phyloP scores from a whole-genome alignment of 257 asterid species.

The Jacaranda copaia region DNA sequence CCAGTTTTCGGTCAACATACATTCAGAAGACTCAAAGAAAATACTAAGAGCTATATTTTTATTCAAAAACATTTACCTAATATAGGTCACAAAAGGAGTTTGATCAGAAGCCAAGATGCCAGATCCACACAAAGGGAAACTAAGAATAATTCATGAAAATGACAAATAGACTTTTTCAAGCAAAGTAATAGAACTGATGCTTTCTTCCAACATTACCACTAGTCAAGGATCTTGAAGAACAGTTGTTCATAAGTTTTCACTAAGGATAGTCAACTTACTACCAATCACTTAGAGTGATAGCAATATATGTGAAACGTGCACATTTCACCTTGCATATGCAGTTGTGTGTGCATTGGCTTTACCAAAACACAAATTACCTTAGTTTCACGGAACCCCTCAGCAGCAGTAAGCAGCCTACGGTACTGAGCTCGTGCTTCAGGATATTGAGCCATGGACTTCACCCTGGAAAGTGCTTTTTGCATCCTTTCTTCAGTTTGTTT shows the following conservation, averaged over 20 bases:
- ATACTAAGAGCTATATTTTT: not conserved
- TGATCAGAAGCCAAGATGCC: not conserved
- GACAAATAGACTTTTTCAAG: not conserved
- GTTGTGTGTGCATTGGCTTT: not conserved
- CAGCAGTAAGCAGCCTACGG: conserved; percentile 84
- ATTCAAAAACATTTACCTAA: not conserved
- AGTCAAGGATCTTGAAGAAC: not conserved
- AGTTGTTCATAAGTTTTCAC: not conserved
- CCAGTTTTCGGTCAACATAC: not conserved
- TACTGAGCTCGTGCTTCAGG: conserved; percentile 95
- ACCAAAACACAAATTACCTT: conserved; percentile 57
- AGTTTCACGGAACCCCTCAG: conserved; percentile 80
- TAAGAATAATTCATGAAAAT: not conserved
- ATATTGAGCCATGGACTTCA: conserved; percentile 86
- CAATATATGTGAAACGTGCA: not conserved
- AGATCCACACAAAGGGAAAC: not conserved
- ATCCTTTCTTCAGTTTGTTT: conserved; percentile 85
- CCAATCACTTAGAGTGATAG: not conserved
- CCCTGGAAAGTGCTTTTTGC: conserved; percentile 89
- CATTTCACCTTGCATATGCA: conserved; percentile 1
- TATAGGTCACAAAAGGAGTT: not conserved
- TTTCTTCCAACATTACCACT: conserved; percentile 5
- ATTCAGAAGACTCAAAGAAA: not conserved
- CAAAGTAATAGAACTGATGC: not conserved
- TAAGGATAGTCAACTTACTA: not conserved